phyloP scores from a whole-genome alignment of 768 basidiomycete genomes.

The Rhodotorula kratochvilovae region DNA sequence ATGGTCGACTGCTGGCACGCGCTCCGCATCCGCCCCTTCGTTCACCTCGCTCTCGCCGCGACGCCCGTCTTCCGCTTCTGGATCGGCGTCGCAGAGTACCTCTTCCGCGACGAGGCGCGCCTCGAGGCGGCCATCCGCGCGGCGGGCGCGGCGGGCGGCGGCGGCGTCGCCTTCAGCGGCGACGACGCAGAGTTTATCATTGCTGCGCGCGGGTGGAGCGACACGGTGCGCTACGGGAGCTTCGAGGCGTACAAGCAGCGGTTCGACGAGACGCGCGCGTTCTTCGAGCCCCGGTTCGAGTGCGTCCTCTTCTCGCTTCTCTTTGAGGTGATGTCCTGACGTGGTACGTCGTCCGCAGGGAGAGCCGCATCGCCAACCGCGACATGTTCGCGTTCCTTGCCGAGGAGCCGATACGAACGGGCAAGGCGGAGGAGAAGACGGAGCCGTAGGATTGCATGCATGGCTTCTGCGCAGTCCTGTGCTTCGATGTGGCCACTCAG shows the following conservation, averaged over 20 bases:
- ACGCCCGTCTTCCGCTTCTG: constrained; percentile 95
- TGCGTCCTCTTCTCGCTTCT: background rate
- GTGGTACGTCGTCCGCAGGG: constrained; percentile 9
- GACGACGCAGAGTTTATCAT: constrained; percentile 93
- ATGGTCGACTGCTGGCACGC: constrained; percentile 99
- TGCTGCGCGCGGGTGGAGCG: constrained; percentile 91
- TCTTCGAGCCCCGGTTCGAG: constrained; percentile 82
- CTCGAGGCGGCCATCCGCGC: constrained; percentile 69
- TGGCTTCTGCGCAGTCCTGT: too few species aligned
- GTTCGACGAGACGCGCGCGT: constrained; percentile 71
- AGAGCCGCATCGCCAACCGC: constrained; percentile 28
- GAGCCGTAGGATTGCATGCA: background rate
- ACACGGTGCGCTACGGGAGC: constrained; percentile 84
- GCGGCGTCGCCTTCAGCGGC: constrained; percentile 41
- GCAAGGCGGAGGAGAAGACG: background rate
- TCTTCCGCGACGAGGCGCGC: constrained; percentile 67
- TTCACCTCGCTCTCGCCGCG: constrained; percentile 84
- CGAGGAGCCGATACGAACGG: constrained; percentile 19
- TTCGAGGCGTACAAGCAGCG: constrained; percentile 80
- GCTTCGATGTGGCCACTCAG: too few species aligned
- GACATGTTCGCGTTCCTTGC: constrained; percentile 37
- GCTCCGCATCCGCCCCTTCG: constrained; percentile 78
- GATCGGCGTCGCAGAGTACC: constrained; percentile 93
- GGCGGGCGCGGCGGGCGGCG: constrained; percentile 74
- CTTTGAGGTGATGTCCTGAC: background rate